Conservation (phyloP, 768 basidiomycete genomes). For the Suillus subalutaceus region DNA sequence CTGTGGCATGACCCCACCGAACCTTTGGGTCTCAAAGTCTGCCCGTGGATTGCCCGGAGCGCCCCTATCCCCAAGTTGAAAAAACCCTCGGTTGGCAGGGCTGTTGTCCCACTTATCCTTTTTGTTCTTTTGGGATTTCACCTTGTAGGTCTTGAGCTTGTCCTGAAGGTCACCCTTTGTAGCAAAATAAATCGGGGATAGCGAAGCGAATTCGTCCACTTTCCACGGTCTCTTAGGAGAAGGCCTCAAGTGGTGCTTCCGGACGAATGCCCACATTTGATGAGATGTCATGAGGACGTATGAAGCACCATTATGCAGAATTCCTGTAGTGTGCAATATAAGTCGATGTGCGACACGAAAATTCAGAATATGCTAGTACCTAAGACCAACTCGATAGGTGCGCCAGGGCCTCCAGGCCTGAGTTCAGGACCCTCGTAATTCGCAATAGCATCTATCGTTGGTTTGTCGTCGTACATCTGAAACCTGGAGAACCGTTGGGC, state of each 20-base stretch:
- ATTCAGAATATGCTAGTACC: conserved; percentile 31
- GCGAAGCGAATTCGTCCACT: conserved; percentile 40
- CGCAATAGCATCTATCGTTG: conserved; percentile 32
- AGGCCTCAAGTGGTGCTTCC: conserved; percentile 16
- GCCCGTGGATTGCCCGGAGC: conserved; percentile 31
- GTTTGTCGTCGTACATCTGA: conserved; percentile 38
- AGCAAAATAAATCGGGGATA: conserved; percentile 51
- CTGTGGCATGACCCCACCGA: background rate
- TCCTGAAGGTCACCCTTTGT: conserved; percentile 33
- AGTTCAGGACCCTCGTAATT: conserved; percentile 33
- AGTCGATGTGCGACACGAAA: background rate
- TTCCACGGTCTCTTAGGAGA: conserved; percentile 18
- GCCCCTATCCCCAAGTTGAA: conserved; percentile 16
- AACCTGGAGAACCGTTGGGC: conserved; percentile 24
- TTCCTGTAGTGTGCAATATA: conserved; percentile 34
- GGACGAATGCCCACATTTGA: conserved; percentile 32
- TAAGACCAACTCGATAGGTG: conserved; percentile 45
- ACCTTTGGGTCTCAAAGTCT: conserved; percentile 54
- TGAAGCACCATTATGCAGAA: conserved; percentile 45
- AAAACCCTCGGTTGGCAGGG: conserved; percentile 44
- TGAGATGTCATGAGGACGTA: conserved; percentile 45
- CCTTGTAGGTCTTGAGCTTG: conserved; percentile 43
- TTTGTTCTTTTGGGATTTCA: conserved; percentile 38
- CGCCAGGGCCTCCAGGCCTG: conserved; percentile 24
- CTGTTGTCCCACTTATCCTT: conserved; percentile 39